Percentiles rank a stretch among this genome's conserved stretches.
phyloP scores from a whole-genome alignment of 345 rosid species.

The Adansonia digitata region DNA sequence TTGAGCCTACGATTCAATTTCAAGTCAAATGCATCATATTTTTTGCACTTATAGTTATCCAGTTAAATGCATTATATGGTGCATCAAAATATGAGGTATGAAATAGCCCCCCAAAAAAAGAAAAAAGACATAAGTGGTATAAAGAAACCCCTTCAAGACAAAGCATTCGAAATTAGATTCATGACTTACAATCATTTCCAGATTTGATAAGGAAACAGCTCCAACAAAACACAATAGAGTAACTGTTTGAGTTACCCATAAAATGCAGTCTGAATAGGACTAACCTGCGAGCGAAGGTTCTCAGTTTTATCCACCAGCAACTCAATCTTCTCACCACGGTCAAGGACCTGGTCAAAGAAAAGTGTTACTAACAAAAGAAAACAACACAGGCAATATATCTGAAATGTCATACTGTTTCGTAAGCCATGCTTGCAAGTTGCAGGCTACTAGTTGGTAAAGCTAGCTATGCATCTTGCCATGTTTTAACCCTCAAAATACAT shows the following conservation, averaged over 20 bases:
- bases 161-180: background rate
- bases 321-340: slow-evolving; percentile 99
- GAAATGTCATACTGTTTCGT: background rate
- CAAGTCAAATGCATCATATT: background rate
- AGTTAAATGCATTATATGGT: background rate
- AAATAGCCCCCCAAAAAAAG: too few species aligned
- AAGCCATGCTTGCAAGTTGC: background rate
- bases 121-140: background rate
- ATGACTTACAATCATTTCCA: background rate
- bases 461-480: background rate
- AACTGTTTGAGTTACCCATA: background rate
- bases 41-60: background rate
- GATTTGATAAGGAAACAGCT: background rate
- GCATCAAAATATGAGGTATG: background rate
- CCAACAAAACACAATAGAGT: background rate
- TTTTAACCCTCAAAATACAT: slow-evolving; percentile 7
- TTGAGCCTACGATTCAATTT: slow-evolving; percentile 58
- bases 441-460: background rate
- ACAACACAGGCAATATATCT: background rate
- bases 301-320: slow-evolving; percentile 97
- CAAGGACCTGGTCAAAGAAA: slow-evolving; percentile 62
- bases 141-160: background rate
- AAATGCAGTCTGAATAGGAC: slow-evolving; percentile 8
- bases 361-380: background rate
- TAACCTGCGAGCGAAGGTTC: slow-evolving; percentile 94